Evolutionary conservation across 1,284 basidiomycete genomes (phyloP), one percentile per base, ranked within the genome.

Genomic region (Inonotus hispidus): DNA sequence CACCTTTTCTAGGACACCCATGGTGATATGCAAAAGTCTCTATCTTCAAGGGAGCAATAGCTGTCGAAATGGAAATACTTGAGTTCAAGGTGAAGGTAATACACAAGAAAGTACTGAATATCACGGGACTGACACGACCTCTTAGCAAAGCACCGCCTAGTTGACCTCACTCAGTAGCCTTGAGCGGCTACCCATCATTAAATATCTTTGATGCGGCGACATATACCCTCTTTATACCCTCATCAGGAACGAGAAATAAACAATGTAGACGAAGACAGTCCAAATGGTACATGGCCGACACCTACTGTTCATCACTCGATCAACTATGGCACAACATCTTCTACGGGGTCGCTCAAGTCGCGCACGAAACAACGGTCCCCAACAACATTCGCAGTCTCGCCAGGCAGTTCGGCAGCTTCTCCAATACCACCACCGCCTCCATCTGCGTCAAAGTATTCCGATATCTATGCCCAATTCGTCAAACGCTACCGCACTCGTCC

Each of bases 1-100:
- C 50, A 87, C 91, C 84, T 95, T 95, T 77, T 95, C 93, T 66
- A 93, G 79, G 69, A 95, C 84, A 70, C 93, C 93, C 93, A 95
- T 95, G 66, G 65, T 81, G 69, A 60, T 2, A n/a, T 63, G 39
- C 57, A 52, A 39, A 57, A 46, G 23, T 58, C 1, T 43, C 16
- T 43, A 21, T n/a, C n/a, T n/a, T n/a, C n/a, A n/a, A n/a, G n/a
- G n/a, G n/a, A n/a, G n/a, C n/a, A n/a, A n/a, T n/a, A n/a, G n/a
- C n/a, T n/a, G n/a, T n/a, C n/a, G n/a, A n/a, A n/a, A n/a, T n/a
- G n/a, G n/a, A n/a, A n/a, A n/a, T n/a, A n/a, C n/a, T n/a, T n/a
- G 10, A 49, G 32, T 19, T 4, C 25, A 29, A 58, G n/a, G 19
- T 32, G 29, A 25, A 49, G n/a, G 23, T n/a, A 50, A 16, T 27